These are phyloP conservation scores for Lachancea sp. DNA, from an alignment of 805 yeast species.

Conservation along the genomic window DNA sequence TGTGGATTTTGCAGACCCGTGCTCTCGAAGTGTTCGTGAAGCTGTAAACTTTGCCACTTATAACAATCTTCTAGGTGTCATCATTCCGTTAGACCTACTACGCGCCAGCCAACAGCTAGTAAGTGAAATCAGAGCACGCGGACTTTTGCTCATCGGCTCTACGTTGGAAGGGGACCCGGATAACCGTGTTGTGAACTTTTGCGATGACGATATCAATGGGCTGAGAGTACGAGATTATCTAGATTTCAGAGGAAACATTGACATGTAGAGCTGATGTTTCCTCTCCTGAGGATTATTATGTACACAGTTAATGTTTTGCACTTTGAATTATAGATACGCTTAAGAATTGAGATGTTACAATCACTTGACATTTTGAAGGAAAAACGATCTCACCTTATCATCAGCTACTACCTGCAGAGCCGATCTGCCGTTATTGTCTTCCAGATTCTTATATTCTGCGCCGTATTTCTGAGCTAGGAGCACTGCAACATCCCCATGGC, in stretches of 20 bases:
- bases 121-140: slow-evolving; percentile 69
- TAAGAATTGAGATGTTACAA: background rate
- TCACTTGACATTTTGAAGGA: slow-evolving; percentile 19
- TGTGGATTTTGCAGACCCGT: slow-evolving; percentile 14
- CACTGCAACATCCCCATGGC: slow-evolving; percentile 71
- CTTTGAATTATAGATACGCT: background rate
- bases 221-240: slow-evolving; percentile 17
- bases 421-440: slow-evolving; percentile 47
- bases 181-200: slow-evolving; percentile 10
- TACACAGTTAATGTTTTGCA: background rate
- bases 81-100: slow-evolving; percentile 66
- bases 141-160: slow-evolving; percentile 75
- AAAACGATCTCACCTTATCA: slow-evolving; percentile 42
- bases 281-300: background rate
- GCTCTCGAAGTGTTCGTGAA: slow-evolving; percentile 33
- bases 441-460: slow-evolving; percentile 47
- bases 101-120: slow-evolving; percentile 68
- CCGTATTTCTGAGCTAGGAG: slow-evolving; percentile 50
- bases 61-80: slow-evolving; percentile 81
- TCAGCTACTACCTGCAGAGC: slow-evolving; percentile 52
- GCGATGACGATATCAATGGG: slow-evolving; percentile 23
- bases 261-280: slow-evolving; percentile 2
- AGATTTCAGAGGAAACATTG: slow-evolving; percentile 17
- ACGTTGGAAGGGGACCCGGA: slow-evolving; percentile 30
- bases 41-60: slow-evolving; percentile 73